These are phyloP conservation scores for Amylocarpus encephaloides DNA, from an alignment of 2,329 filamentous ascomycete species.

Conservation along the genomic window DNA sequence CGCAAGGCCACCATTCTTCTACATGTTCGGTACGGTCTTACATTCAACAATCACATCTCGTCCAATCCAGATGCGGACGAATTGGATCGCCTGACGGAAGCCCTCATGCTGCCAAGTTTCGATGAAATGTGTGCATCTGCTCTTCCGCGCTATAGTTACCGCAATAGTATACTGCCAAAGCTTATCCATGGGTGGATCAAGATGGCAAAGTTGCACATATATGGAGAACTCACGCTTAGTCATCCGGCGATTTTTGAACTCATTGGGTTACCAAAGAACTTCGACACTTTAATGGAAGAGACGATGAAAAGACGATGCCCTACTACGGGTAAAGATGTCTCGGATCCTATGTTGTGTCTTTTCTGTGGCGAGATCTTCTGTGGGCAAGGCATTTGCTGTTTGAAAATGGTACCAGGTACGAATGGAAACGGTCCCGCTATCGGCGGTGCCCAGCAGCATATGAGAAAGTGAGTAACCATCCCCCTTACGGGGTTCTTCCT, in stretches of 20 bases:
- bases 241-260: slow-evolving; percentile 94
- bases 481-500: neutral
- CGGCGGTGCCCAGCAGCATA: slow-evolving; percentile 87
- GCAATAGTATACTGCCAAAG: slow-evolving; percentile 32
- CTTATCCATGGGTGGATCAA: slow-evolving; percentile 64
- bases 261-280: slow-evolving; percentile 85
- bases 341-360: slow-evolving; percentile 85
- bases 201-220: neutral
- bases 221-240: slow-evolving; percentile 37
- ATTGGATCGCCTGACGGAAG: slow-evolving; percentile 71
- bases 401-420: slow-evolving; percentile 45
- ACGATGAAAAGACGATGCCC: slow-evolving; percentile 78
- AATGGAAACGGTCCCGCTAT: slow-evolving; percentile 41
- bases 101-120: slow-evolving; percentile 69
- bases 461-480: slow-evolving; percentile 60
- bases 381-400: slow-evolving; percentile 87
- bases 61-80: slow-evolving; percentile 64
- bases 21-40: slow-evolving; percentile 81
- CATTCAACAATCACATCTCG: slow-evolving; percentile 68
- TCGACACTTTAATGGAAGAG: slow-evolving; percentile 87
- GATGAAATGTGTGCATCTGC: slow-evolving; percentile 61
- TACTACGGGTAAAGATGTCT: slow-evolving; percentile 83
- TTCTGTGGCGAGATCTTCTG: slow-evolving; percentile 98
- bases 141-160: slow-evolving; percentile 1
- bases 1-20: slow-evolving; percentile 80